A percentile compares a stretch with the other conserved stretches of the same genome.
Conservation (phyloP, 2,329 filamentous ascomycete species). For the Sphaerulina musiva region DNA sequence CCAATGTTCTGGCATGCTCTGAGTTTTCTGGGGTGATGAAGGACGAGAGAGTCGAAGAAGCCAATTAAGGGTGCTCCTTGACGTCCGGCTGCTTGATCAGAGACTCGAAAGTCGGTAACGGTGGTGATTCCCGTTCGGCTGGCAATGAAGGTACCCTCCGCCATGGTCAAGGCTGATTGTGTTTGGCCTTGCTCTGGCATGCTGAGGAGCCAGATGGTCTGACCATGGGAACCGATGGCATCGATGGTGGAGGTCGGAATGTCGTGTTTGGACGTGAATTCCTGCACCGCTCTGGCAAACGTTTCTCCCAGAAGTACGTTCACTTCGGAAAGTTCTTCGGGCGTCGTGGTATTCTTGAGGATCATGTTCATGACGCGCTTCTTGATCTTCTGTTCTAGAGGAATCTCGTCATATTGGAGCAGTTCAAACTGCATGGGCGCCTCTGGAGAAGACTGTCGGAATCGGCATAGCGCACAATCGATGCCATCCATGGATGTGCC, state of each 20-base stretch:
- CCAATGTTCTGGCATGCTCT: conserved; percentile 57
- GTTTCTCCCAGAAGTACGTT: conserved; percentile 53
- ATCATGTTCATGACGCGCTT: conserved; percentile 54
- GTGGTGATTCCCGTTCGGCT: conserved; percentile 52
- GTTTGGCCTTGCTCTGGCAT: conserved; percentile 47
- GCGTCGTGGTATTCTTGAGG: conserved; percentile 47
- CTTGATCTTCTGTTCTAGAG: conserved; percentile 49
- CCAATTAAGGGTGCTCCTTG: conserved; percentile 52
- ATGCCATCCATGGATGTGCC: conserved; percentile 54
- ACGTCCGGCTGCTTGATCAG: conserved; percentile 51
- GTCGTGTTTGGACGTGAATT: conserved; percentile 46
- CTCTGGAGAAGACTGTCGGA: conserved; percentile 48
- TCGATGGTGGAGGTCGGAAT: conserved; percentile 38
- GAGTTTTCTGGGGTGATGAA: conserved; percentile 52
- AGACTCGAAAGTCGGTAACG: conserved; percentile 53
- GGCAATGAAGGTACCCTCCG: conserved; percentile 52
- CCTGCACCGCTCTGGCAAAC: conserved; percentile 48
- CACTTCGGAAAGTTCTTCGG: conserved; percentile 50
- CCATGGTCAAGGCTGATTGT: conserved; percentile 50
- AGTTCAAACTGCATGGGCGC: conserved; percentile 52
- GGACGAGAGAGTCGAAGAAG: conserved; percentile 52
- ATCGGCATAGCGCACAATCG: conserved; percentile 53
- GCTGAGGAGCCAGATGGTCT: conserved; percentile 52
- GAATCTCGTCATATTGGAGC: conserved; percentile 52
- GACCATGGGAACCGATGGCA: conserved; percentile 52